Evolutionary conservation across 2,329 filamentous ascomycete genomes (phyloP), one percentile per base, ranked within the genome.

Genomic region (Monilinia polystroma): DNA sequence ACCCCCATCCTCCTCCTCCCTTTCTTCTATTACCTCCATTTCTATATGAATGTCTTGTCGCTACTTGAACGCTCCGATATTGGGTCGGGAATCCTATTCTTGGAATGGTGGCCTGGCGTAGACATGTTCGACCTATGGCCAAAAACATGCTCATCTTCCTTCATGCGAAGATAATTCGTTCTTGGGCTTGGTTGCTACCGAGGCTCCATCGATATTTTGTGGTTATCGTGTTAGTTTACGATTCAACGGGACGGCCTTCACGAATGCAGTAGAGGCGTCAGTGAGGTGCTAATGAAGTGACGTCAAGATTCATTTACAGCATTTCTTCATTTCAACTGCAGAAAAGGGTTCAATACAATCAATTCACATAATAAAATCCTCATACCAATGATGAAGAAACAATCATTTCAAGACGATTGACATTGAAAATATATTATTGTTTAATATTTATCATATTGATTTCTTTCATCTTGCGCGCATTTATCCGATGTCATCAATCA

Each of bases 91-190:
- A 70, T 66, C 75, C 77, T 66, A 77, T 68, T 70, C 73, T 75
- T 60, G 77, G 75, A 23, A 72, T 38, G 35, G 68, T 43, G 38
- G 68, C 60, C 64, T 72, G 71, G 75, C 76, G 82, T 72, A 79
- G 75, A 76, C 79, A 82, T 69, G 80, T 75, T 72, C 81, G 80
- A 77, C 81, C 77, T 53, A 81, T 70, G 66, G 78, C 71, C 72
- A 81, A 76, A 71, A 76, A 78, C 74, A 77, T 73, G 75, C 80
- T 82, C 82, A 85, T 84, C 70, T 69, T 72, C 63, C 55, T 62
- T 29, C 67, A 45, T 51, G 35, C 41, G n/a, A 62, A 41, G 45
- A 51, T 38, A n/a, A 14, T 26, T 62, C 51, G 32, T 51, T 62
- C 47, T 49, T n/a, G 45, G 26, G 26, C 32, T 26, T 20, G 14